phyloP scores from a whole-genome alignment of 345 rosid species.

The Linum tenue region DNA sequence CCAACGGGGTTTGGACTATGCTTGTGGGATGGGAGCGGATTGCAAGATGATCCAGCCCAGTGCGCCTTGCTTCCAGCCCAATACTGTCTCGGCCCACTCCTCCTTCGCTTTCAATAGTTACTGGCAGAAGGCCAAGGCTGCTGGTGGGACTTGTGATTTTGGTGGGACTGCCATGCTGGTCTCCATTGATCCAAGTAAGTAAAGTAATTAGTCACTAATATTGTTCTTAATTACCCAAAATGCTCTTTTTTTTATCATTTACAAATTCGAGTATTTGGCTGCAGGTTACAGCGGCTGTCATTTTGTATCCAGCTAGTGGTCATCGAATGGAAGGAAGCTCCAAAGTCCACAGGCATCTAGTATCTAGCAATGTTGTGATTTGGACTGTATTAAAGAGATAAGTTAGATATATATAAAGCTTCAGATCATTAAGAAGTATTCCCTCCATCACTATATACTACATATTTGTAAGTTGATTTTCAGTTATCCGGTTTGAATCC shows the following conservation, averaged over 20 bases:
- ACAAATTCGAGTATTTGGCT: neutral
- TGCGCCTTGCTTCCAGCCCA: constrained; percentile 32
- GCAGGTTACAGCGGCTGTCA: constrained; percentile 26
- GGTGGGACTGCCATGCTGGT: constrained; percentile 46
- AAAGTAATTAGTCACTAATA: no score
- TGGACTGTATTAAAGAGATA: no score
- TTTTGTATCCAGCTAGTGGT: constrained; percentile 13
- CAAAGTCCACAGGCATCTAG: no score
- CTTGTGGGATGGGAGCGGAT: constrained; percentile 41
- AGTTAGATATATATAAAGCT: no score
- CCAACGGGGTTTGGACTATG: constrained; percentile 40
- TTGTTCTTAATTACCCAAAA: neutral
- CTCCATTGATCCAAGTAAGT: constrained; percentile 39
- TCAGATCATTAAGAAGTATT: no score
- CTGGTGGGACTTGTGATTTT: constrained; percentile 42
- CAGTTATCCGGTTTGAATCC: no score
- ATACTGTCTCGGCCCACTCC: constrained; percentile 33
- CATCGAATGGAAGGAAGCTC: neutral
- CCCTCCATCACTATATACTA: no score
- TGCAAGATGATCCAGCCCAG: constrained; percentile 33
- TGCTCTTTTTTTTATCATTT: neutral
- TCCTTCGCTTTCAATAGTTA: constrained; percentile 44
- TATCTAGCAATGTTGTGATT: no score
- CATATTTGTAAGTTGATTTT: no score
- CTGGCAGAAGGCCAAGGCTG: constrained; percentile 30